Percentiles rank a stretch among this genome's conserved stretches.
phyloP scores from a whole-genome alignment of 345 rosid genomes.

The Hibiscus tridactylites region DNA sequence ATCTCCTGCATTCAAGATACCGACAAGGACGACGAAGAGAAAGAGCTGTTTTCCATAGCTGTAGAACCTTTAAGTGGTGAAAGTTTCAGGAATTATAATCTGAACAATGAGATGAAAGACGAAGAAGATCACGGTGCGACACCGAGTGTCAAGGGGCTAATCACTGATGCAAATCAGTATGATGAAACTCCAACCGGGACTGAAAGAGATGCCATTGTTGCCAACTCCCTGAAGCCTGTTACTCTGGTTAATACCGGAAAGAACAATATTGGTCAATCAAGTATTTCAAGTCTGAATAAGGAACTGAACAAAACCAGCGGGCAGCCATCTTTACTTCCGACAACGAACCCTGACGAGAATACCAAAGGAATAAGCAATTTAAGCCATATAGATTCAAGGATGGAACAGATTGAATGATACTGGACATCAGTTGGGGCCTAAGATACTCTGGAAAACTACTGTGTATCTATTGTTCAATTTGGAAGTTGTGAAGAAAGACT shows the following conservation, averaged over 20 bases:
- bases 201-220: conserved; percentile 15
- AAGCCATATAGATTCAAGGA: no score
- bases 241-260: conserved; percentile 13
- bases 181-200: conserved; percentile 9
- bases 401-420: neutral
- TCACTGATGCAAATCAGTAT: conserved; percentile 12
- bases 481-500: conserved; percentile 6
- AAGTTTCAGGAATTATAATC: conserved; percentile 15
- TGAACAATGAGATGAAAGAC: conserved; percentile 21
- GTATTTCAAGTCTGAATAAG: conserved; percentile 19
- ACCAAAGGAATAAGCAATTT: neutral
- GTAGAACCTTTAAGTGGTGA: conserved; percentile 38
- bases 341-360: conserved; percentile 12
- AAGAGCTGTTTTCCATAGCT: conserved; percentile 20
- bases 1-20: conserved; percentile 22
- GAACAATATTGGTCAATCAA: conserved; percentile 31
- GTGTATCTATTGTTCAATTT: conserved; percentile 9
- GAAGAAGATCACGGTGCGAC: conserved; percentile 16
- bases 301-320: conserved; percentile 17
- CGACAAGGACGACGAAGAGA: conserved; percentile 30
- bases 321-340: conserved; percentile 26
- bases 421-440: neutral
- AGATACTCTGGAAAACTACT: neutral
- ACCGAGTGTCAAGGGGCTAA: conserved; percentile 12
- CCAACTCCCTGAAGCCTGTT: conserved; percentile 1